These are phyloP conservation scores for Nicotiana noctiflora DNA, from an alignment of 257 asterid genomes.

Conservation along the genomic window DNA sequence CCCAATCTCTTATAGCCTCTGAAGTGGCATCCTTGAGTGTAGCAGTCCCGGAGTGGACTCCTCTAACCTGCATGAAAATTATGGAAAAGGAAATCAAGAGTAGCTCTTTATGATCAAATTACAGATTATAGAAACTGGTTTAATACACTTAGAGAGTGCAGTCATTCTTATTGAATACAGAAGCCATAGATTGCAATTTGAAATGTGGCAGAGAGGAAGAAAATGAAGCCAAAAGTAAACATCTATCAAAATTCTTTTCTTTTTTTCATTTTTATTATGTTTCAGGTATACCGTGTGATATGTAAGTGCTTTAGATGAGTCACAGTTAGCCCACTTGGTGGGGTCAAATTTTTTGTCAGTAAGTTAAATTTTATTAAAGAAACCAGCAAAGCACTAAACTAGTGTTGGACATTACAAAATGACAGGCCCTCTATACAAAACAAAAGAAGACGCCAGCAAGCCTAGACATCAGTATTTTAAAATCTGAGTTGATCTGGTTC, in stretches of 20 bases:
- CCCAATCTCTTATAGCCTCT: slow-evolving; percentile 97
- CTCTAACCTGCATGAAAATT: slow-evolving; percentile 51
- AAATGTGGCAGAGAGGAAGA: background rate
- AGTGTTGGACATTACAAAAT: background rate
- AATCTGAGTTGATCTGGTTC: background rate
- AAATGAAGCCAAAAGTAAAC: background rate
- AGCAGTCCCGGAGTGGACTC: slow-evolving; percentile 95
- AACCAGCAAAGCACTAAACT: background rate
- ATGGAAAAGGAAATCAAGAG: background rate
- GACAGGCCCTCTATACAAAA: background rate
- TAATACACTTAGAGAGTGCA: background rate
- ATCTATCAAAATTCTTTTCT: background rate
- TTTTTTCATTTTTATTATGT: background rate
- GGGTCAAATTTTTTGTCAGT: background rate
- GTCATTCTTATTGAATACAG: background rate
- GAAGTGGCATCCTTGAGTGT: slow-evolving; percentile 98
- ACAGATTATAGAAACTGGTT: background rate
- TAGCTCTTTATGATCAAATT: background rate
- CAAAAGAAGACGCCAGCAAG: background rate
- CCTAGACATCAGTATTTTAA: background rate
- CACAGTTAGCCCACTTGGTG: background rate
- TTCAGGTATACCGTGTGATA: background rate
- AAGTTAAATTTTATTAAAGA: background rate
- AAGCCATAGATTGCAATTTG: background rate
- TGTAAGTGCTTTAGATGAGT: background rate